These are phyloP conservation scores for Hansenula lynferdii DNA, from an alignment of 1,139 yeast species.

Conservation along the genomic window DNA sequence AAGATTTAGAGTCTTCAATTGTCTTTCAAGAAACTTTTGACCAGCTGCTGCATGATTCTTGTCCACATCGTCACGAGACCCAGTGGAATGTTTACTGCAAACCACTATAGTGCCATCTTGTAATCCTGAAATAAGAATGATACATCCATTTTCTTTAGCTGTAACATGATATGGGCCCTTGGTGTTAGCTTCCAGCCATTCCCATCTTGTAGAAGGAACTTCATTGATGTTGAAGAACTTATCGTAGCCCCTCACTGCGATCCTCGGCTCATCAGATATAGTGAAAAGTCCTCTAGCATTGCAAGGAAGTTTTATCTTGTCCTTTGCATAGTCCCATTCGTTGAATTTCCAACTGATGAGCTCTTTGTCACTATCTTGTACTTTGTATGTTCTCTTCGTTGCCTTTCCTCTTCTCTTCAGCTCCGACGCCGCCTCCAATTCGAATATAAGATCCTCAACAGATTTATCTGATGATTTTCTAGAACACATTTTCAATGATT, in stretches of 20 bases:
- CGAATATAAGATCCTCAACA: conserved; percentile 20
- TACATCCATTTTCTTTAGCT: conserved; percentile 91
- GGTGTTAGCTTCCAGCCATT: conserved; percentile 40
- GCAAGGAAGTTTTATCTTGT: conserved; percentile 53
- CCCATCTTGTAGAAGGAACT: conserved; percentile 46
- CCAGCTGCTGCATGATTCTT: conserved; percentile 79
- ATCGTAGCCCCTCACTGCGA: conserved; percentile 86
- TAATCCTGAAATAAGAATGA: conserved; percentile 75
- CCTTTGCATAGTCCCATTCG: conserved; percentile 79
- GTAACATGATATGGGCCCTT: conserved; percentile 79
- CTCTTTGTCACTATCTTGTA: conserved; percentile 25
- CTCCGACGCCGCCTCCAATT: conserved; percentile 25
- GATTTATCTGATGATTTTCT: background rate
- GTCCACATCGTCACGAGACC: conserved; percentile 47
- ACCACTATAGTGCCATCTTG: conserved; percentile 70
- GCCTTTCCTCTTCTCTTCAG: conserved; percentile 32
- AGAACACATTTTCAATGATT: background rate
- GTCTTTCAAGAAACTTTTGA: conserved; percentile 49
- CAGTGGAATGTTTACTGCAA: conserved; percentile 89
- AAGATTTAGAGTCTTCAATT: conserved; percentile 39
- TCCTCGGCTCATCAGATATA: conserved; percentile 32
- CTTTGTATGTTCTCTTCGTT: conserved; percentile 26
- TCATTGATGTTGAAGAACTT: conserved; percentile 88
- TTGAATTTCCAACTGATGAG: conserved; percentile 71
- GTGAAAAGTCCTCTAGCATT: conserved; percentile 88